Percentiles rank a stretch among this genome's conserved stretches.
Conservation (phyloP, 306 rosid species). For the Acacia confusa region DNA sequence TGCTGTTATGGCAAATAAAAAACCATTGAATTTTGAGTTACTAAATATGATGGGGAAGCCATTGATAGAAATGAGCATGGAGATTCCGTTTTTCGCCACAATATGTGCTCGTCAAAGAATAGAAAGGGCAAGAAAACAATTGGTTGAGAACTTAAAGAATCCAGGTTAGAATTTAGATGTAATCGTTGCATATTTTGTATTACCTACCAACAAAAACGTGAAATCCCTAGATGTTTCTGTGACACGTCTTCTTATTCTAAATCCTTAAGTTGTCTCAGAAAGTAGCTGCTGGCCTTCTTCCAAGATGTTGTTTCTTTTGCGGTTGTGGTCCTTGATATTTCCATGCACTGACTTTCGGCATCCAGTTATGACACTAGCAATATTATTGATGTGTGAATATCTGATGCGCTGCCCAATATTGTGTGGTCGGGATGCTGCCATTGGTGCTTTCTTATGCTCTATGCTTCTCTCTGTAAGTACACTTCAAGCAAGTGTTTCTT, state of each 20-base stretch:
- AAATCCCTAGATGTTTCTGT: slow-evolving; percentile 25
- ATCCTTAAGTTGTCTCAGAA: slow-evolving; percentile 51
- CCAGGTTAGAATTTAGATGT: slow-evolving; percentile 55
- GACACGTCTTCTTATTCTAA: slow-evolving; percentile 1
- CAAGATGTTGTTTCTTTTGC: slow-evolving; percentile 77
- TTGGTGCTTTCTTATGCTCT: slow-evolving; percentile 84
- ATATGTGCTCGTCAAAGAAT: slow-evolving; percentile 93
- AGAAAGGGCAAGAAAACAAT: slow-evolving; percentile 60
- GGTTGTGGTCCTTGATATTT: slow-evolving; percentile 87
- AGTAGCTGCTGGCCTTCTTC: slow-evolving; percentile 88
- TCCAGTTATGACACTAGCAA: slow-evolving; percentile 82
- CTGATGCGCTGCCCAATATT: slow-evolving; percentile 79
- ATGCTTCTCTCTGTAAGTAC: slow-evolving; percentile 83
- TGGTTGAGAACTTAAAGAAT: slow-evolving; percentile 60
- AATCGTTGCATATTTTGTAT: slow-evolving; percentile 10
- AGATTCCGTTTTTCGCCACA: slow-evolving; percentile 90
- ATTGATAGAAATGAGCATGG: slow-evolving; percentile 83
- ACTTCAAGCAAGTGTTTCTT: background rate
- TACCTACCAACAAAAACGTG: background rate
- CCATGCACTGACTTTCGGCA: slow-evolving; percentile 94
- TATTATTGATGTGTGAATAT: slow-evolving; percentile 82
- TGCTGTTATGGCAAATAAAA: slow-evolving; percentile 73
- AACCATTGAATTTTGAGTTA: slow-evolving; percentile 67
- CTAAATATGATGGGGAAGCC: slow-evolving; percentile 76
- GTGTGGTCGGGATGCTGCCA: slow-evolving; percentile 72